phyloP scores from a whole-genome alignment of 2,329 filamentous ascomycete genomes.

The Cordyceps javanica region DNA sequence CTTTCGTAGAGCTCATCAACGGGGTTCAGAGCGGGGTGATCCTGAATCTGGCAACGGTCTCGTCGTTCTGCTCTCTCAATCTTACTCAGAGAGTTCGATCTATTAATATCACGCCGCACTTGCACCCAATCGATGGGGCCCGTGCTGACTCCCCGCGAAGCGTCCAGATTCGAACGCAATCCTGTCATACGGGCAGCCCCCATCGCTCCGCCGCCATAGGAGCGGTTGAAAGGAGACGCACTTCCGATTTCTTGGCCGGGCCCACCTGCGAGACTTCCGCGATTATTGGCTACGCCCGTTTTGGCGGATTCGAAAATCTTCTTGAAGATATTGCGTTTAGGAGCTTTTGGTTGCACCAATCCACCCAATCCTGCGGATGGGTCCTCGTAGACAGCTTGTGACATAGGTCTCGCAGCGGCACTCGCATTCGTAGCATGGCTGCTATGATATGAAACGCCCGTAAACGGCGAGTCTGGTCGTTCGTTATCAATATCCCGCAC shows the following conservation, averaged over 20 bases:
- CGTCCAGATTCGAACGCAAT: constrained; percentile 37
- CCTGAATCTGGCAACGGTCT: constrained; percentile 91
- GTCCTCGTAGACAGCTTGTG: constrained; percentile 61
- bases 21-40: constrained; percentile 79
- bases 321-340: constrained; percentile 88
- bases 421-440: constrained; percentile 63
- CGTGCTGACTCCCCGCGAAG: constrained; percentile 55
- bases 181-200: constrained; percentile 28
- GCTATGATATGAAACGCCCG: constrained; percentile 83
- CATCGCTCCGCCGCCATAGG: constrained; percentile 23
- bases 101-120: constrained; percentile 88
- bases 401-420: constrained; percentile 48
- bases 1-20: constrained; percentile 82
- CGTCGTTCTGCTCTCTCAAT: constrained; percentile 80
- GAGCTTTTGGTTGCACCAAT: constrained; percentile 66
- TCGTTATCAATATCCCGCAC: constrained; percentile 50
- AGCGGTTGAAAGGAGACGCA: constrained; percentile 37
- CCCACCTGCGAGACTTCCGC: constrained; percentile 70
- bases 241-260: constrained; percentile 38
- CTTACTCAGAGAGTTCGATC: constrained; percentile 85
- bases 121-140: constrained; percentile 86
- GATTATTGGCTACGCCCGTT: constrained; percentile 82
- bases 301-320: constrained; percentile 93
- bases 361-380: constrained; percentile 68
- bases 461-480: constrained; percentile 59